Base-by-base conservation (phyloP, 1,284 basidiomycete species). In the Wolfiporia cocos region DNA sequence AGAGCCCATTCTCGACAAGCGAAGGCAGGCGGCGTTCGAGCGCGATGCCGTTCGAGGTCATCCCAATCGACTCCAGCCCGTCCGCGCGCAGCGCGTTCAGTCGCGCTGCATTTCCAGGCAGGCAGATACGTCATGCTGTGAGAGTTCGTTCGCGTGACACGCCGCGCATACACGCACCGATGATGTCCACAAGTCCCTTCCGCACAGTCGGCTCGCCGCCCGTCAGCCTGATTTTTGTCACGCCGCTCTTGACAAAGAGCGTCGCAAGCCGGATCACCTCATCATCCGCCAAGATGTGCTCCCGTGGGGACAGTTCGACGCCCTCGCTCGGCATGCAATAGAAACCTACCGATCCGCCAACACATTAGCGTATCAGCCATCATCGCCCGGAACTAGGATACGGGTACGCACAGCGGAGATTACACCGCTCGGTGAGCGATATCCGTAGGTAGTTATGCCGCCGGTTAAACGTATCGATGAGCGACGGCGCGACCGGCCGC, bases 311-410 rank as follows among this genome's bases (percentile, higher is more conserved):
- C 17, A 93, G 70, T 38, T 84, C 76, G 1, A 91, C 68, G 26
- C 90, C 90, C 53, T 88, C 81, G 43, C 73, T 78, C 2, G 90
- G 91, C 91, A 93, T 94, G 57, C 91, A 94, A 57, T 93, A 93
- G 55, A 89, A 87, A 54, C 87, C 87, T 89, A 50, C 30, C 37
- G 32, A 36, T 12, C 28, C 28, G 21, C 5, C 5, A 9, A 42
- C 46, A 19, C 33, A 12, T 30, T 24, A 34, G 37, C 39, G 47
- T 50, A 46, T 43, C n/a, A 43, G 41, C 29, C 20, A 34, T 14
- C 30, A 53, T 34, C 14, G 24, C 31, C 20, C 17, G 12, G 2
- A 22, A 31, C 21, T 18, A 30, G 3, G 34, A 21, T 18, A 31
- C 30, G 28, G 28, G 26, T 20, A 66, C 75, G 44, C 52, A 86